phyloP scores from a whole-genome alignment of 2,329 filamentous ascomycete genomes.

The Aspergillus spinulosporus region DNA sequence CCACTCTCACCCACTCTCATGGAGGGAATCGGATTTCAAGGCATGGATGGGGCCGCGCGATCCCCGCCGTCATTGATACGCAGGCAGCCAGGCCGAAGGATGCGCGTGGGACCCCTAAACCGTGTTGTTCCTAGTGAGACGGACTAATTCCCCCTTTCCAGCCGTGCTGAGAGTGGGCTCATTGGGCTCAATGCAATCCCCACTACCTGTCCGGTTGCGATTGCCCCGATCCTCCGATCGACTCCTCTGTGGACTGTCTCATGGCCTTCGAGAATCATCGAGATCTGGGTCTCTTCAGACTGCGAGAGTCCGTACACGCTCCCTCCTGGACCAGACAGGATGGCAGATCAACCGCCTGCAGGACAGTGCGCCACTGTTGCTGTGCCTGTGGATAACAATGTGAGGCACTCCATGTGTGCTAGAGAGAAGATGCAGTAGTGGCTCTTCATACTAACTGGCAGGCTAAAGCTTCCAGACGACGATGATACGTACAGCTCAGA shows the following conservation, averaged over 20 bases:
- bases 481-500: conserved; percentile 1
- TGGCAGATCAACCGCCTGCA: neutral
- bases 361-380: neutral
- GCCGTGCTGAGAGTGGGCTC: no score
- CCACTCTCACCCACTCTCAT: no score
- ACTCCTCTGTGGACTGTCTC: no score
- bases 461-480: neutral
- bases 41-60: neutral
- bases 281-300: no score
- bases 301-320: no score
- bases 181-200: no score
- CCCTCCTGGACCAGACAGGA: neutral
- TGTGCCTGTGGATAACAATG: conserved; percentile 1
- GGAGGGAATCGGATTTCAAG: neutral
- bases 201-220: no score
- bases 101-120: neutral
- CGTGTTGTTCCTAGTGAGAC: neutral
- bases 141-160: neutral
- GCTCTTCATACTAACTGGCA: no score
- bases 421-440: neutral
- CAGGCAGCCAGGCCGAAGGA: no score
- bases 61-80: neutral
- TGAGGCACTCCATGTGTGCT: neutral
- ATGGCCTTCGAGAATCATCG: no score
- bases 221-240: no score